Evolutionary conservation across 306 rosid genomes (phyloP), one percentile per base, ranked within the genome.

Genomic region (Arachis hypogaea): DNA sequence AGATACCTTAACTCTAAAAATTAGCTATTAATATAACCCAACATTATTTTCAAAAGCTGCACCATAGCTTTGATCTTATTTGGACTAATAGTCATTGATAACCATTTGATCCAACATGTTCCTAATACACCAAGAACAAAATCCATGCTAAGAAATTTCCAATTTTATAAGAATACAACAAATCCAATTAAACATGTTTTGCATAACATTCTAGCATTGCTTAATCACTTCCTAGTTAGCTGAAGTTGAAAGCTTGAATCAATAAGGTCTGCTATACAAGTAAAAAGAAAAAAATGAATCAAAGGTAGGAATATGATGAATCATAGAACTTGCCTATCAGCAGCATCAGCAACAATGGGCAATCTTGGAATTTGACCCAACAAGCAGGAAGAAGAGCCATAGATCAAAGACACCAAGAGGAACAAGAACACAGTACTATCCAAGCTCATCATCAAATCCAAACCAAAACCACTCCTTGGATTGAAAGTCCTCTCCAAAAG

Each of bases 301-400:
- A 33, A 33, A 2, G 38, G 38, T 22, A 33, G 3, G 38, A 33
- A 33, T 33, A 33, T 22, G 28, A 67, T 33, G 22, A 52, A 14
- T 82, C 86, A 93, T 63, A 87, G 91, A 85, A 94, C 97, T 76
- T 94, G 97, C 79, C 95, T 94, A 56, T 92, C 97, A 60, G 99
- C 97, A 51, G 97, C 99, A 18, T 92, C 99, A 59, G 99, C 97
- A 75, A 94, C 97, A 84, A 94, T 92, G 58, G 99, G 99, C 71
- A 92, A 81, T 62, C 99, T 83, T 10, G 96, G 97, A 30, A 87
- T 9, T 84, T 89, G 93, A 38, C 99, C 97, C 78, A 92, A n/a
- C 82, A 92, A 61, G 79, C 99, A 94, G 78, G 93, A 89, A 82
- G 95, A 81, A 59, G 97, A 89, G 2, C 96, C 97, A 82, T 94